Conservation (phyloP, 371 early-diverging fungal species). For the Mortierella sp. region DNA sequence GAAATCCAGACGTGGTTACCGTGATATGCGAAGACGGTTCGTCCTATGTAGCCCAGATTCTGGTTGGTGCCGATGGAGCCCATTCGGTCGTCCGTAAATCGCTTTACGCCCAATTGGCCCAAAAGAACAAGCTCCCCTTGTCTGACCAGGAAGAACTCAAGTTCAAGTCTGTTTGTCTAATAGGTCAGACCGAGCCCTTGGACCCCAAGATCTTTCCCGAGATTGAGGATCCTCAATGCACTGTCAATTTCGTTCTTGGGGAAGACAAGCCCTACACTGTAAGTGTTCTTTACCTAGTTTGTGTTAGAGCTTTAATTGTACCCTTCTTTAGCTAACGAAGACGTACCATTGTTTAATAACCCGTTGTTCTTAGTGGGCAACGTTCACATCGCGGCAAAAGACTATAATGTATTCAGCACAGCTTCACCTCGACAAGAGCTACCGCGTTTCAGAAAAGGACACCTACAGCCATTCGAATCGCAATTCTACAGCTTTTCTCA, state of each 20-base stretch:
- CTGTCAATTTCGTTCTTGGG: background rate
- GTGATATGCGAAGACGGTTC: background rate
- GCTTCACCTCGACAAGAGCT: background rate
- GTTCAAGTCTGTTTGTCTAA: constrained; percentile 10
- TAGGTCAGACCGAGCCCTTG: constrained; percentile 9
- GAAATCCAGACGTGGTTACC: background rate
- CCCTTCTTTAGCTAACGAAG: background rate
- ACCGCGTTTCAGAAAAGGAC: background rate
- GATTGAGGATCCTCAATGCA: background rate
- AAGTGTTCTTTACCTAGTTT: background rate
- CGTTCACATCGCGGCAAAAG: background rate
- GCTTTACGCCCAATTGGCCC: background rate
- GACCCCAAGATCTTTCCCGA: constrained; percentile 4
- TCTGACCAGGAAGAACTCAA: background rate
- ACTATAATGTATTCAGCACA: background rate
- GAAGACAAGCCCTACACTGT: background rate
- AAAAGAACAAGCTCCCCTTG: background rate
- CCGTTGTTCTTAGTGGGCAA: background rate
- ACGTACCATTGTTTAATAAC: background rate
- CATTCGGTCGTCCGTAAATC: background rate
- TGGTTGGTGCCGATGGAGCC: background rate
- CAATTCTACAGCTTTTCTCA: background rate
- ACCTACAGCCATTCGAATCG: background rate
- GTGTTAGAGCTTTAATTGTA: background rate
- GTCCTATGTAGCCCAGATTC: background rate